phyloP scores from a whole-genome alignment of 805 yeast species.

The Metschnikowia continentalis region DNA sequence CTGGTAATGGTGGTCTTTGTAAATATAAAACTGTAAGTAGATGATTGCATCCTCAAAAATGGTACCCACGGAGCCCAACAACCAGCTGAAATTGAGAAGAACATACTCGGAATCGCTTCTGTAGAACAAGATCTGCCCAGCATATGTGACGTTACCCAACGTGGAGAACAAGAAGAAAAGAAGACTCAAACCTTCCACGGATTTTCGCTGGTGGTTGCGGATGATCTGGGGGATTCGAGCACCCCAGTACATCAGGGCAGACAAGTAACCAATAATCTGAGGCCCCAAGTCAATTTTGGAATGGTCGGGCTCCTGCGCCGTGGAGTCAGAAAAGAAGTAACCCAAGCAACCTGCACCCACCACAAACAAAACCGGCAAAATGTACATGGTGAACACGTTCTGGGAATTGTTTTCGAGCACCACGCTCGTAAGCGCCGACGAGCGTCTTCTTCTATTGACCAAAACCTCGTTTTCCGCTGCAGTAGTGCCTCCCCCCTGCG shows the following conservation, averaged over 20 bases:
- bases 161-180: conserved; percentile 72
- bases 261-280: conserved; percentile 64
- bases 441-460: conserved; percentile 40
- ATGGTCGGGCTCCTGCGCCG: conserved; percentile 21
- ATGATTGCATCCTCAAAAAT: conserved; percentile 65
- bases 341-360: conserved; percentile 60
- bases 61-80: conserved; percentile 75
- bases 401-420: conserved; percentile 46
- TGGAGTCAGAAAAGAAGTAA: conserved; percentile 41
- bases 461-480: conserved; percentile 25
- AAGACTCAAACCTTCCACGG: conserved; percentile 83
- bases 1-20: conserved; percentile 32
- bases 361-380: conserved; percentile 60
- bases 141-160: conserved; percentile 71
- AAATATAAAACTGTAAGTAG: conserved; percentile 62
- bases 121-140: conserved; percentile 65
- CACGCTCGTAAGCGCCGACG: conserved; percentile 48
- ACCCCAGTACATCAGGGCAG: conserved; percentile 64
- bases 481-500: not conserved
- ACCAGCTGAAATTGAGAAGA: conserved; percentile 65
- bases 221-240: conserved; percentile 77
- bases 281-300: conserved; percentile 47
- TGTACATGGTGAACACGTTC: conserved; percentile 46
- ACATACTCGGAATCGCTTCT: conserved; percentile 60
- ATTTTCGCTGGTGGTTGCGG: conserved; percentile 72